Evolutionary conservation across 148 eudicot species (phyloP), one percentile per base, ranked within the genome.

Genomic region (Talinum fruticosum): DNA sequence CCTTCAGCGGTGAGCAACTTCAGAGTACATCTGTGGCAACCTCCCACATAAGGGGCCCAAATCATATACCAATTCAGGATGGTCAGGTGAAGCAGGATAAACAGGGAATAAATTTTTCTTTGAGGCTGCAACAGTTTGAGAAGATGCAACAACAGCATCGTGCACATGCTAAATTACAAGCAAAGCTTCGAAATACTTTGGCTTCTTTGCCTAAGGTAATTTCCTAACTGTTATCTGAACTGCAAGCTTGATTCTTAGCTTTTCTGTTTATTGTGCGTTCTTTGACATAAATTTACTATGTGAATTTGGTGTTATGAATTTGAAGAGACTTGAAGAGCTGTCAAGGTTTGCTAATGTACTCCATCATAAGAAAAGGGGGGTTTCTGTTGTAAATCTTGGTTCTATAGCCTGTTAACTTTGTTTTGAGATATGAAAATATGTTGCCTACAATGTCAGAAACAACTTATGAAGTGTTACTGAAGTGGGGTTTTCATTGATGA

Each of bases 91-190:
- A 75, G 70, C 88, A 82, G 77, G 88, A 84, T 69, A 79, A 68
- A 38, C 76, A 65, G 66, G 93, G 97, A 30, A 96, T 96, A 76
- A 87, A 96, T 78, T 96, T 93, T 78, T 78, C 87, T 76, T 90
- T 88, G 72, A 86, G 78, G 82, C 79, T 93, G 66, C 87, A 91
- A 79, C 97, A 85, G 80, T 93, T 93, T 86, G 87, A 85, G 84
- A 81, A 87, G 72, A 88, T 89, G 88, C 99, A 91, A 75, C 83
- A 82, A 72, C 85, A 79, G 75, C 99, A 93, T 76, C 97, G 97
- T 19, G 64, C 53, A 49, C 85, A 77, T 77, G 86, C 83, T 30
- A 87, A 84, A 82, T 82, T 82, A n/a, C 90, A 82, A 71, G 80
- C 88, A 37, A 86, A 65, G 64, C 70, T 71, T 21, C 89, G 85